Conservation (phyloP, 805 yeast genomes). For the Tetrapisispora phaffii region DNA sequence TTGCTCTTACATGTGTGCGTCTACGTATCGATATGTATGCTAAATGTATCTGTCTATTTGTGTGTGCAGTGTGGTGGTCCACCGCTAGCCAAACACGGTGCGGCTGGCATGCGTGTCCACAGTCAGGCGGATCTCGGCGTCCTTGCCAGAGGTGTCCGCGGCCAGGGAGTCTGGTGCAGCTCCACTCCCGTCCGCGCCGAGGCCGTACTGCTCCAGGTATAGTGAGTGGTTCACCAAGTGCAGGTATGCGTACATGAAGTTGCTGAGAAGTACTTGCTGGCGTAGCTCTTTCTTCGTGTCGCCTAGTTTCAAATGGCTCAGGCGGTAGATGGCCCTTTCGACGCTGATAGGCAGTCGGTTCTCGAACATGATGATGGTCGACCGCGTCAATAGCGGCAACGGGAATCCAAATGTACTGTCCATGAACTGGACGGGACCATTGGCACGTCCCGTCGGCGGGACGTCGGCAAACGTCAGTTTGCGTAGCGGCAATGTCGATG, state of each 20-base stretch:
- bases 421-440: slow-evolving; percentile 49
- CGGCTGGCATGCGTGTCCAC: background rate
- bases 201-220: slow-evolving; percentile 51
- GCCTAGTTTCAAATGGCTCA: slow-evolving; percentile 87
- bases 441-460: slow-evolving; percentile 35
- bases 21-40: too few species aligned
- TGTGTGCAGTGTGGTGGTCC: too few species aligned
- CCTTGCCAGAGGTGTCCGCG: too few species aligned
- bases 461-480: slow-evolving; percentile 30
- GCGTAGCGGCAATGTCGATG: slow-evolving; percentile 20
- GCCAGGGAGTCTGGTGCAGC: too few species aligned
- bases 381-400: slow-evolving; percentile 65
- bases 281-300: slow-evolving; percentile 84
- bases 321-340: slow-evolving; percentile 87
- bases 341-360: slow-evolving; percentile 88
- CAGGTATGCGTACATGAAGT: slow-evolving; percentile 95
- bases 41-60: too few species aligned
- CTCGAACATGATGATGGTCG: slow-evolving; percentile 72
- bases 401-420: slow-evolving; percentile 88
- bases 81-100: too few species aligned
- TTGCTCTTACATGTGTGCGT: too few species aligned
- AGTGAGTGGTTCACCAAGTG: slow-evolving; percentile 88
- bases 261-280: slow-evolving; percentile 87
- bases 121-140: background rate
- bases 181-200: too few species aligned